Evolutionary conservation across 1,284 basidiomycete species (phyloP).

Genomic region (Pseudozyma sp.): DNA sequence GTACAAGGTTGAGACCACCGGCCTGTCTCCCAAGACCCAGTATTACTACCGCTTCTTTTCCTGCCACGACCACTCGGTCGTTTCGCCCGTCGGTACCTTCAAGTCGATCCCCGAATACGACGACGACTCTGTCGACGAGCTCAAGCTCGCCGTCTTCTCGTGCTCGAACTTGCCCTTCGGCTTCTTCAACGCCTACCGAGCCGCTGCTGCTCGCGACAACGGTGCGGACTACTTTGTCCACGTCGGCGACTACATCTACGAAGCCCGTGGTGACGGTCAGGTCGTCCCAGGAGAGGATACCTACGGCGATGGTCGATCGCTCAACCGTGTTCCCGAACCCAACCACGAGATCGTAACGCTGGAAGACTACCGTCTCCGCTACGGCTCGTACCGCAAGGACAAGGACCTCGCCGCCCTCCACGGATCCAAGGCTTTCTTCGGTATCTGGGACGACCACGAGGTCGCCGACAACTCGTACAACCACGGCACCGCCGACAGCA

Average conservation of each 20-base stretch:
- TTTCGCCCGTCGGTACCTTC: constrained; percentile 72
- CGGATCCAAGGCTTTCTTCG: constrained; percentile 33
- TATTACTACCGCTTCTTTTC: constrained; percentile 77
- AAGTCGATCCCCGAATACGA: constrained; percentile 69
- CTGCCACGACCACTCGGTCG: constrained; percentile 66
- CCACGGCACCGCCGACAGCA: constrained; percentile 75
- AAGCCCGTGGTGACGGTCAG: constrained; percentile 50
- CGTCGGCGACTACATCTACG: constrained; percentile 75
- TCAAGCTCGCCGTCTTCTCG: constrained; percentile 75
- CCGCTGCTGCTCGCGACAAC: constrained; percentile 72
- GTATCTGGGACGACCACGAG: constrained; percentile 75
- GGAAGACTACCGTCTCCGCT: constrained; percentile 75
- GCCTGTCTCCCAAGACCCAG: constrained; percentile 73
- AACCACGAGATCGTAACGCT: constrained; percentile 76
- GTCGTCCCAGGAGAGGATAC: constrained; percentile 42
- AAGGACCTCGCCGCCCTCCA: constrained; percentile 42
- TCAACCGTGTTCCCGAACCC: constrained; percentile 65
- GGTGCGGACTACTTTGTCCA: constrained; percentile 76
- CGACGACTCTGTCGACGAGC: constrained; percentile 70
- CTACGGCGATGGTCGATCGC: constrained; percentile 67
- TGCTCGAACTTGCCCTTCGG: constrained; percentile 75
- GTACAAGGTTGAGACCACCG: constrained; percentile 75
- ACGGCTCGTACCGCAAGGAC: constrained; percentile 72
- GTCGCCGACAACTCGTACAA: constrained; percentile 77
- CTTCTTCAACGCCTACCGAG: constrained; percentile 78